These are phyloP conservation scores for Penicillium palitans DNA, from an alignment of 2,329 filamentous ascomycete species.

Conservation along the genomic window DNA sequence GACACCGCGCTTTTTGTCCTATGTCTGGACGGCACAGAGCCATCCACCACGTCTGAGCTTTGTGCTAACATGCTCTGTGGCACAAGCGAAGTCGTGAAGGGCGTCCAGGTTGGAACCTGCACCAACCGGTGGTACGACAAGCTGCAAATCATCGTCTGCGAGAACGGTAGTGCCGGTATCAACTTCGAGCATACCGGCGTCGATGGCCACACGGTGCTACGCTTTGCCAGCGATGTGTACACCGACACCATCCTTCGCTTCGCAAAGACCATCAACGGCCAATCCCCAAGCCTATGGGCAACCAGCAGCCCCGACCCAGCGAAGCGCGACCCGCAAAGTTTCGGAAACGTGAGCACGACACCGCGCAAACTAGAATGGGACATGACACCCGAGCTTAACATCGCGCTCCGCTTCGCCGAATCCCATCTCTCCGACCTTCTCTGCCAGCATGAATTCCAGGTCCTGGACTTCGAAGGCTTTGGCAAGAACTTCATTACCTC, in stretches of 20 bases:
- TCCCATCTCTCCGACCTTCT: constrained; percentile 91
- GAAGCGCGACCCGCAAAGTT: constrained; percentile 86
- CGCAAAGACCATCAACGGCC: constrained; percentile 90
- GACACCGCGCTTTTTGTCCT: constrained; percentile 91
- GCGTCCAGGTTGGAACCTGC: constrained; percentile 94
- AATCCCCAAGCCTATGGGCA: constrained; percentile 88
- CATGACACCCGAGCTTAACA: constrained; percentile 86
- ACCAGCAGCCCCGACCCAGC: constrained; percentile 87
- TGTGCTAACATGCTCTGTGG: constrained; percentile 99
- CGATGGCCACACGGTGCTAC: constrained; percentile 92
- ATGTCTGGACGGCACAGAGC: constrained; percentile 90
- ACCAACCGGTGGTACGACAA: constrained; percentile 99
- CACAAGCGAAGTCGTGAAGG: constrained; percentile 84
- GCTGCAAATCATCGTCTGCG: constrained; percentile 97
- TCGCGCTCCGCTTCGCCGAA: constrained; percentile 91
- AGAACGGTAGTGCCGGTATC: constrained; percentile 97
- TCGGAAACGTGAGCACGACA: constrained; percentile 89
- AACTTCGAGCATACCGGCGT: constrained; percentile 99
- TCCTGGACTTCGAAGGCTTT: constrained; percentile 82
- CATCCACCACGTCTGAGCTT: constrained; percentile 74
- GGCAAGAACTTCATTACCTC: constrained; percentile 98
- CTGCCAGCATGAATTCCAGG: constrained; percentile 93
- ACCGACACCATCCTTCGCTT: constrained; percentile 97
- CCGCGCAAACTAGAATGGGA: constrained; percentile 98
- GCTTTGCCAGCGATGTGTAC: constrained; percentile 94